Evolutionary conservation across 805 yeast species (phyloP), one percentile per base, ranked within the genome.

Genomic region (Brettanomyces naardenensis): DNA sequence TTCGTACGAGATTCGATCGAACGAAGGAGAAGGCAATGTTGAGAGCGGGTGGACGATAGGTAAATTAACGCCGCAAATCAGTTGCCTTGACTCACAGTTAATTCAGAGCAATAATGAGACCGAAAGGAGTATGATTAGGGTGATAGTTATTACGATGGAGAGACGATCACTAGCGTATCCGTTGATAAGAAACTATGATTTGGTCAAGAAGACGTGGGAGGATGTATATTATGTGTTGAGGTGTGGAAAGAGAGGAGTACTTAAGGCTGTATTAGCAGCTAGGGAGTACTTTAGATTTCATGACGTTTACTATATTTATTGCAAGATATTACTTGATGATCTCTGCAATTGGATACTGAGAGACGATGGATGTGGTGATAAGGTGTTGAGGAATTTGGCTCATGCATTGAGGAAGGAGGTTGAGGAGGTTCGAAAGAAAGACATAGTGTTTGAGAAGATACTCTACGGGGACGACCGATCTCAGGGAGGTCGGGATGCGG

Each of bases 31-130:
- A 15, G 73, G 76, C 37, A 86, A 76, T 14, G 77, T 84, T 4
- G 98, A 92, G 58, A 82, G 95, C 40, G 86, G 94, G 0, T 92
- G 98, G 98, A 79, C 90, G 0, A 71, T 92, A 4, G 98, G 98
- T 1, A 88, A 82, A 47, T 49, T 92, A 18, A 64, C 78, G 0
- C 95, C 97, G 1, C 92, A 86, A 49, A 59, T 90, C 28, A 56
- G 88, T 6, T 77, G 69, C 46, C 61, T 92, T 23, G 97, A 88
- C 54, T 61, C 73, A 13, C 75, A 71, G 45, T 46, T 82, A 20
- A 53, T 71, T 13, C 56, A 52, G 40, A 51, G 61, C 9, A 55
- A 56, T 21, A 60, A 61, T 36, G 30, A 43, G 18, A 53, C 61
- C 6, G 65, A 58, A 37, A 50, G 34, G 3, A 49, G 47, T 40